Conservation (phyloP, 352 stramenopile genomes). For the Blastocystis sp. region DNA sequence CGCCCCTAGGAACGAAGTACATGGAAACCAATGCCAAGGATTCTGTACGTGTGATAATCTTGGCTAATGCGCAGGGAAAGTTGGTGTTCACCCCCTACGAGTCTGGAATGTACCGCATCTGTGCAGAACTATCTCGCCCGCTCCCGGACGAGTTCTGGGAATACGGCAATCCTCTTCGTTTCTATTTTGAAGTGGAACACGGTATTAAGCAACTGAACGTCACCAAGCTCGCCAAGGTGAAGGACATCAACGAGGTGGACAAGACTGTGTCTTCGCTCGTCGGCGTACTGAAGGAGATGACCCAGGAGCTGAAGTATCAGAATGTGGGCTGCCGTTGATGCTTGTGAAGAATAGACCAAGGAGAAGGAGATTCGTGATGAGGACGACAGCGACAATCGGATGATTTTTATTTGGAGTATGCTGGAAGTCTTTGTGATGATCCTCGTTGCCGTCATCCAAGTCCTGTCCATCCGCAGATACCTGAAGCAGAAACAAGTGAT, state of each 20-base stretch:
- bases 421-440: conserved; percentile 53
- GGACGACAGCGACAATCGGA: conserved; percentile 54
- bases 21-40: conserved; percentile 65
- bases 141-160: conserved; percentile 65
- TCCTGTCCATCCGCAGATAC: conserved; percentile 16
- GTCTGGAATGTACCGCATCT: conserved; percentile 52
- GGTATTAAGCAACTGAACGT: conserved; percentile 60
- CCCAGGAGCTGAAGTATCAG: conserved; percentile 59
- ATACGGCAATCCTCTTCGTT: conserved; percentile 55
- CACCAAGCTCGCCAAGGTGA: conserved; percentile 38
- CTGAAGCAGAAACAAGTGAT: conserved; percentile 55
- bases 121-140: conserved; percentile 11
- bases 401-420: conserved; percentile 59
- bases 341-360: conserved; percentile 19
- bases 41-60: neutral
- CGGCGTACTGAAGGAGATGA: conserved; percentile 53
- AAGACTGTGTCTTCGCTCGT: conserved; percentile 44
- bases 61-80: conserved; percentile 25
- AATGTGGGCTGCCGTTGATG: neutral
- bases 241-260: conserved; percentile 47
- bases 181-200: conserved; percentile 64
- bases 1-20: conserved; percentile 40
- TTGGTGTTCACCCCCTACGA: conserved; percentile 58
- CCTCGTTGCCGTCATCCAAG: conserved; percentile 37
- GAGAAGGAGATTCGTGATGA: conserved; percentile 56